Percentiles rank a stretch among this genome's conserved stretches.
These are phyloP conservation scores for Aspergillus sp. DNA, from an alignment of 2,329 filamentous ascomycete species.

Conservation along the genomic window DNA sequence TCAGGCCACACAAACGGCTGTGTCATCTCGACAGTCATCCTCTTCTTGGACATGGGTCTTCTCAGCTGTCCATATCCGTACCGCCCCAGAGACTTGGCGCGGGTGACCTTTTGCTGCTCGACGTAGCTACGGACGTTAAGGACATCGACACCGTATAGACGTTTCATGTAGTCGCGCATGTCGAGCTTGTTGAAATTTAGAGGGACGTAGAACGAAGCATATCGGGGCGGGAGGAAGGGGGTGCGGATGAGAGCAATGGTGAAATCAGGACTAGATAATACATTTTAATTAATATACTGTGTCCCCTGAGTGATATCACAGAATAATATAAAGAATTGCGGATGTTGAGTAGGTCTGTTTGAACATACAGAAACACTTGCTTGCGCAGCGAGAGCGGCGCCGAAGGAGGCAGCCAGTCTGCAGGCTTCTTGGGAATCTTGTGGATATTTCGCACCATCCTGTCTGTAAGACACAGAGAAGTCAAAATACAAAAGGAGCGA, in stretches of 20 bases:
- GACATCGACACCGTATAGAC: constrained; percentile 74
- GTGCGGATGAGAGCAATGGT: constrained; percentile 73
- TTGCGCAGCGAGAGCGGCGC: constrained; percentile 26
- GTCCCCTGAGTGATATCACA: too few relatives aligned
- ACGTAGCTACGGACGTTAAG: constrained; percentile 74
- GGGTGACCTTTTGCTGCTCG: constrained; percentile 61
- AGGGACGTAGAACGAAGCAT: constrained; percentile 86
- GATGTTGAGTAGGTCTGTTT: neutral
- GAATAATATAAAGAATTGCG: neutral
- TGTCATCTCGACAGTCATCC: constrained; percentile 89
- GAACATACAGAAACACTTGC: constrained; percentile 55
- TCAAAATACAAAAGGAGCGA: too few relatives aligned
- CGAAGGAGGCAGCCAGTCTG: constrained; percentile 18
- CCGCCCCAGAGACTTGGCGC: constrained; percentile 26
- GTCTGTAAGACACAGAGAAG: constrained; percentile 1
- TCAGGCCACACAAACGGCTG: constrained; percentile 86
- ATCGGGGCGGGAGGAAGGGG: constrained; percentile 67
- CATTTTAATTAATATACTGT: neutral
- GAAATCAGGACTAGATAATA: constrained; percentile 65
- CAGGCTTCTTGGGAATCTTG: constrained; percentile 21
- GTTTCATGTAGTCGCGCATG: constrained; percentile 87
- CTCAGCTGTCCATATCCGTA: constrained; percentile 55
- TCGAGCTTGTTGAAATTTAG: constrained; percentile 95
- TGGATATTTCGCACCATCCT: constrained; percentile 28
- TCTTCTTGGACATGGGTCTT: constrained; percentile 72